Percentiles rank a stretch among this genome's conserved stretches.
These are phyloP conservation scores for Aspergillus tubingensis DNA, from an alignment of 2,329 filamentous ascomycete species.

Conservation along the genomic window DNA sequence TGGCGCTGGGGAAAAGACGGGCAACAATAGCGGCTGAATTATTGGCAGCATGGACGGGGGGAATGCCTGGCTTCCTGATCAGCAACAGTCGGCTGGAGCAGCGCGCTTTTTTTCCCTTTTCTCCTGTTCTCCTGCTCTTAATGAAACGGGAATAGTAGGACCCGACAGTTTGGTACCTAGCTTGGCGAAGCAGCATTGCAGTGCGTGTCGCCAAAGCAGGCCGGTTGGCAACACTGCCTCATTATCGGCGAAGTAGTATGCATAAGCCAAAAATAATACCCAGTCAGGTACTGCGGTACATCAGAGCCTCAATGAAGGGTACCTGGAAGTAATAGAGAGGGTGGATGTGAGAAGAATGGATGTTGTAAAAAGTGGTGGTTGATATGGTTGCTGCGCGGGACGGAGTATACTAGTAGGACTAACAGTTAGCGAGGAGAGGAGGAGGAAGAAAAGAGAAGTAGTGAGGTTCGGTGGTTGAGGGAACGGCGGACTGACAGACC, in stretches of 20 bases:
- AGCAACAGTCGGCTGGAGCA: conserved; percentile 17
- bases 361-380: neutral
- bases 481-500: no score
- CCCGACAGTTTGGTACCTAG: conserved; percentile 37
- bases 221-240: conserved; percentile 34
- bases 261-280: neutral
- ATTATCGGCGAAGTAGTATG: conserved; percentile 2
- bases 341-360: neutral
- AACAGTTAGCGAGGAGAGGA: neutral
- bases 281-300: neutral
- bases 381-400: no score
- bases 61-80: conserved; percentile 18
- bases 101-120: conserved; percentile 18
- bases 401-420: neutral
- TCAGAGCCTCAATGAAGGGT: neutral
- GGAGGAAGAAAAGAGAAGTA: neutral
- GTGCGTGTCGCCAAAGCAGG: conserved; percentile 31
- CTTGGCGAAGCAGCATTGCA: conserved; percentile 39
- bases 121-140: conserved; percentile 4
- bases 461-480: neutral
- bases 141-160: conserved; percentile 30
- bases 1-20: conserved; percentile 2
- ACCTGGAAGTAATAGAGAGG: neutral
- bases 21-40: conserved; percentile 14
- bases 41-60: conserved; percentile 10